Conservation (phyloP, 2,329 filamentous ascomycete genomes). For the Ophiostoma sp. region DNA sequence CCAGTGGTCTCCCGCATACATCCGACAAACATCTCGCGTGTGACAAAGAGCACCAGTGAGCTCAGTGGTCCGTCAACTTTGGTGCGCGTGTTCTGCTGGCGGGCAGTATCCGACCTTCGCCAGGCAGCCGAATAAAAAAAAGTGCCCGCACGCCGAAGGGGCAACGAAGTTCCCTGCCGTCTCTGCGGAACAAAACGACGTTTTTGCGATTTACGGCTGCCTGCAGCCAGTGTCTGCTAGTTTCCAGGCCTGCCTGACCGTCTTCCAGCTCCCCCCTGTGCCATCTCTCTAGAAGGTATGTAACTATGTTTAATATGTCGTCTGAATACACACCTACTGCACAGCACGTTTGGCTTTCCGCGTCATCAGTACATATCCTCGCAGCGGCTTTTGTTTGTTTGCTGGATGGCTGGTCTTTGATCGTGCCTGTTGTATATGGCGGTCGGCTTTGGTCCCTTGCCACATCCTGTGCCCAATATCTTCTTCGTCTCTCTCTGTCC, state of each 20-base stretch:
- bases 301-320: not conserved
- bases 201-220: constrained; percentile 20
- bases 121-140: constrained; percentile 26
- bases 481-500: not conserved
- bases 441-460: not conserved
- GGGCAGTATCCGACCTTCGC: constrained; percentile 18
- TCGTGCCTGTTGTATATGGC: not conserved
- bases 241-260: not conserved
- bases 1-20: not conserved
- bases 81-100: not conserved
- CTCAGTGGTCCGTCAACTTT: constrained; percentile 7
- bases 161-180: not conserved
- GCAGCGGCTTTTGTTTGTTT: not conserved
- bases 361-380: constrained; percentile 6
- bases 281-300: constrained; percentile 4
- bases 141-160: not conserved
- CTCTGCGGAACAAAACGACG: not conserved
- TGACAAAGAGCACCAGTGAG: constrained; percentile 4
- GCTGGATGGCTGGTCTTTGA: not conserved
- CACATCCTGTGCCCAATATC: not conserved
- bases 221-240: constrained; percentile 15
- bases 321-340: not conserved
- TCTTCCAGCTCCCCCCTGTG: not conserved
- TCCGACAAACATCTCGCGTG: not conserved
- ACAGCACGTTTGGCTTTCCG: not conserved